Evolutionary conservation across 2,329 filamentous ascomycete genomes (phyloP).

Genomic region (Monosporascus cannonballus): DNA sequence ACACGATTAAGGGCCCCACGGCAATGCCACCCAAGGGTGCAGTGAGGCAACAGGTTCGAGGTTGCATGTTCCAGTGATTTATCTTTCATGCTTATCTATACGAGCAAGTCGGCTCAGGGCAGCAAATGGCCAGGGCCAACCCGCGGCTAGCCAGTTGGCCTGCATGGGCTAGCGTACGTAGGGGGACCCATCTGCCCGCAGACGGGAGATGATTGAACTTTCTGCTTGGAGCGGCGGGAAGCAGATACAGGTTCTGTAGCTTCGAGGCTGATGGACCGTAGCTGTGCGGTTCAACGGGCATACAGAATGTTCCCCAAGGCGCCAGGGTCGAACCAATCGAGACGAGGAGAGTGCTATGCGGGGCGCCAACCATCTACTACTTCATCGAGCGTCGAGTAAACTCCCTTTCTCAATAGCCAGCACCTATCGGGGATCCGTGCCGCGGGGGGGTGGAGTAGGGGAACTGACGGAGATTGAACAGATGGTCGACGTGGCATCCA

Average conservation of each 20-base stretch:
- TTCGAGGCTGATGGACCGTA: conserved; percentile 20
- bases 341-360: conserved; percentile 7
- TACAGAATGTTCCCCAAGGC: neutral
- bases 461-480: conserved; percentile 21
- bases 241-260: conserved; percentile 12
- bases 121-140: conserved; percentile 19
- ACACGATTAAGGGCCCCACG: conserved; percentile 5
- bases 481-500: conserved; percentile 29
- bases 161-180: conserved; percentile 21
- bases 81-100: conserved; percentile 22
- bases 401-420: neutral
- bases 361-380: conserved; percentile 6
- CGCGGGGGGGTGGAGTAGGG: conserved; percentile 23
- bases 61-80: conserved; percentile 26
- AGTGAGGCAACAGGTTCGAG: conserved; percentile 21
- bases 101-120: conserved; percentile 18
- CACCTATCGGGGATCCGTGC: conserved; percentile 19
- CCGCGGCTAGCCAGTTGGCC: conserved; percentile 26
- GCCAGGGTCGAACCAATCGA: conserved; percentile 18
- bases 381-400: neutral
- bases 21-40: conserved; percentile 16
- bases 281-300: too few relatives aligned
- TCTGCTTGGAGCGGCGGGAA: conserved; percentile 19
- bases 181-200: conserved; percentile 21
- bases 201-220: conserved; percentile 24